Evolutionary conservation across 306 rosid genomes (phyloP).

Genomic region (Quercus parvula): DNA sequence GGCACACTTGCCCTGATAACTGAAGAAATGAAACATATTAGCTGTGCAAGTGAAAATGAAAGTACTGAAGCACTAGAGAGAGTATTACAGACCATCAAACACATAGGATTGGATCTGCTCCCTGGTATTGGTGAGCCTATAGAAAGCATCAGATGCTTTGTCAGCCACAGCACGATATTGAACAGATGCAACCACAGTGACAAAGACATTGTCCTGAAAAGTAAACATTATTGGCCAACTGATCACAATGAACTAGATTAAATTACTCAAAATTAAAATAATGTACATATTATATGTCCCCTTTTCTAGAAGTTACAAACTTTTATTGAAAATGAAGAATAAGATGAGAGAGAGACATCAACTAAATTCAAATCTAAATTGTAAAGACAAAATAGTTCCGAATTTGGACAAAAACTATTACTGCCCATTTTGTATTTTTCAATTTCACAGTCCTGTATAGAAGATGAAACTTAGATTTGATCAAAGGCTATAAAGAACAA

Average conservation of each 20-base stretch:
- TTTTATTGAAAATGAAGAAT: constrained; percentile 7
- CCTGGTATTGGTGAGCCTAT: constrained; percentile 62
- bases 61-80: neutral
- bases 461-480: neutral
- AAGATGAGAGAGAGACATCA: neutral
- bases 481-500: neutral
- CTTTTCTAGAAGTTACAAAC: constrained; percentile 10
- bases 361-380: neutral
- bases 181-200: constrained; percentile 61
- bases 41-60: neutral
- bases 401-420: neutral
- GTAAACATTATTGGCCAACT: constrained; percentile 3
- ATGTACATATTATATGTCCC: neutral
- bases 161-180: constrained; percentile 61
- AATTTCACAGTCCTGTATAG: neutral
- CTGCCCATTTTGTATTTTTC: neutral
- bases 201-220: constrained; percentile 68
- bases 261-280: neutral
- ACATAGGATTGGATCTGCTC: constrained; percentile 70
- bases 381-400: neutral
- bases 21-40: constrained; percentile 27
- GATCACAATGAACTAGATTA: constrained; percentile 11
- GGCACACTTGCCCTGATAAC: constrained; percentile 71
- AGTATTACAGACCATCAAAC: constrained; percentile 51
- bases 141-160: constrained; percentile 68